These are phyloP conservation scores for Trichoderma hamatum DNA, from an alignment of 2,329 filamentous ascomycete species.

Conservation along the genomic window DNA sequence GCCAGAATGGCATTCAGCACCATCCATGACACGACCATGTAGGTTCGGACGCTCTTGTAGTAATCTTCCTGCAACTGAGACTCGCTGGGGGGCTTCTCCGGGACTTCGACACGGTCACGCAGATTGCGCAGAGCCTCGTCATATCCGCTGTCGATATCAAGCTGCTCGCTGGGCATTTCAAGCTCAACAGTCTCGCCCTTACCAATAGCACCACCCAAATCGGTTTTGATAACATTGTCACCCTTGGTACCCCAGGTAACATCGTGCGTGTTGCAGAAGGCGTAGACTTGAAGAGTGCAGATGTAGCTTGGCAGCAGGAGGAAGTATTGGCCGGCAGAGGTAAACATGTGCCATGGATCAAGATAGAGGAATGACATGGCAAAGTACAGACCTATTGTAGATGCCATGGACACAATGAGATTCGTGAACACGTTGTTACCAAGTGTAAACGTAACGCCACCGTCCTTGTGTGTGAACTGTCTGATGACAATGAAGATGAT, in stretches of 20 bases:
- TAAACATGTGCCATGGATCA: conserved; percentile 99
- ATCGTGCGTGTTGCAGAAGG: conserved; percentile 99
- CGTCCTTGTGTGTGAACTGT: conserved; percentile 65
- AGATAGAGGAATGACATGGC: conserved; percentile 95
- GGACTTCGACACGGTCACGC: conserved; percentile 86
- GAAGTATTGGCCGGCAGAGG: conserved; percentile 88
- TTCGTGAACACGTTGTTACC: conserved; percentile 94
- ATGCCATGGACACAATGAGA: conserved; percentile 84
- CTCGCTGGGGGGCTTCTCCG: conserved; percentile 63
- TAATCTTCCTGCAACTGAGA: conserved; percentile 95
- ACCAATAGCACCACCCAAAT: conserved; percentile 82
- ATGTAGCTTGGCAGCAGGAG: conserved; percentile 90
- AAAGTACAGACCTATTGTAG: conserved; percentile 92
- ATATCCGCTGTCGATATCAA: conserved; percentile 97
- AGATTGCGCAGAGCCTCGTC: conserved; percentile 96
- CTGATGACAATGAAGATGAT: conserved; percentile 84
- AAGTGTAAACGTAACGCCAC: conserved; percentile 55
- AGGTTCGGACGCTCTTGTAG: conserved; percentile 94
- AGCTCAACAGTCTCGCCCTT: conserved; percentile 84
- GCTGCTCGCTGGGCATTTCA: conserved; percentile 96
- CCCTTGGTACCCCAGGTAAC: conserved; percentile 99
- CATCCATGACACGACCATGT: conserved; percentile 97
- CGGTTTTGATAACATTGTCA: conserved; percentile 91
- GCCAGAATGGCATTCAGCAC: conserved; percentile 87
- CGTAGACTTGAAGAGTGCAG: conserved; percentile 96